A percentile compares a stretch with the other conserved stretches of the same genome.
Conservation (phyloP, 352 stramenopile species). For the Globisporangium carolinianum region DNA sequence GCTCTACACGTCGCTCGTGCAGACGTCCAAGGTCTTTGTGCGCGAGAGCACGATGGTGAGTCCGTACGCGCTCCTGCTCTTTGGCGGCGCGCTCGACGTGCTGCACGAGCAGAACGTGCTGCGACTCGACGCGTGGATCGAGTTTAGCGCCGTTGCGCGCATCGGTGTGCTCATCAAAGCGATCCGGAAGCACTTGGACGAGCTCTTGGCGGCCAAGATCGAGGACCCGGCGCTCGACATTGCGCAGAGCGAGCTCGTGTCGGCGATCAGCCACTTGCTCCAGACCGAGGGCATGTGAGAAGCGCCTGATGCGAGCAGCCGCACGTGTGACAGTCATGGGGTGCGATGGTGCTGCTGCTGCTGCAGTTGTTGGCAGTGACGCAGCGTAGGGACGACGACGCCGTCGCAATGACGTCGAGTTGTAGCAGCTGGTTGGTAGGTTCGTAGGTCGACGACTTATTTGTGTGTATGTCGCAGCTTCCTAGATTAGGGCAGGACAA, state of each 20-base stretch:
- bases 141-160: constrained; percentile 91
- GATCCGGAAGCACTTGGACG: constrained; percentile 91
- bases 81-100: constrained; percentile 92
- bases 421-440: too few species aligned
- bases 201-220: constrained; percentile 92
- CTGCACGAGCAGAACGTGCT: constrained; percentile 89
- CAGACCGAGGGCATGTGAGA: constrained; percentile 74
- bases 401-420: too few species aligned
- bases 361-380: too few species aligned
- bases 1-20: constrained; percentile 93
- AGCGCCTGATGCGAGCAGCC: background rate
- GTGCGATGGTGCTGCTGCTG: too few species aligned
- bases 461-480: too few species aligned
- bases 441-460: too few species aligned
- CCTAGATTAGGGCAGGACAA: too few species aligned
- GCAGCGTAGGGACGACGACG: too few species aligned
- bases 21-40: constrained; percentile 97
- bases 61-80: constrained; percentile 96
- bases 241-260: constrained; percentile 75
- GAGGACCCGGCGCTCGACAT: constrained; percentile 89
- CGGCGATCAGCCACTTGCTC: constrained; percentile 72
- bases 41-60: constrained; percentile 96
- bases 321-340: too few species aligned
- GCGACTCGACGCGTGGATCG: constrained; percentile 88
- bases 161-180: constrained; percentile 96